Evolutionary conservation across 2,329 filamentous ascomycete genomes (phyloP), one percentile per base, ranked within the genome.

Genomic region (Dothideomycetes sp.): DNA sequence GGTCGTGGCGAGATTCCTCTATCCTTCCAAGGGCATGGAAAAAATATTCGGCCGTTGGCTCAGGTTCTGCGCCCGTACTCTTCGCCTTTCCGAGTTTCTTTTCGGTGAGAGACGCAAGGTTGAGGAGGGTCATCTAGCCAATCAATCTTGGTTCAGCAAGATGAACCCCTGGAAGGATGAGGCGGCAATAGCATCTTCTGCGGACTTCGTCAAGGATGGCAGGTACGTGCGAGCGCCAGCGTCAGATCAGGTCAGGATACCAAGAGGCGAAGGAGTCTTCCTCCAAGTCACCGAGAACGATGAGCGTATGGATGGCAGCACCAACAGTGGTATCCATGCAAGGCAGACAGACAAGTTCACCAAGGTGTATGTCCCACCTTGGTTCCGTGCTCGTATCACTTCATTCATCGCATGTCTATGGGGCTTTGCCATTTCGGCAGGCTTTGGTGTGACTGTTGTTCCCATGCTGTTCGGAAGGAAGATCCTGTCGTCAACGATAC

Each of bases 21-120:
- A 83, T 56, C 88, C 89, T 2, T 86, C 84, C 37, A 83, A 94
- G 55, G 82, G 78, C 1, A 68, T 98, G 3, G 83, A 94, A 51
- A 69, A 73, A 41, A 81, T 95, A 70, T 98, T 94, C 58, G 80
- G 79, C 6, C 96, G 89, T 89, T 98, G 91, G 86, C 94, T 98
- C 65, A 80, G 82, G 50, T 78, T 76, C 52, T 94, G 88, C 57
- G 91, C 88, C 10, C 74, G 84, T 36, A 67, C 71, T 28, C 68
- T 98, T 38, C 77, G 89, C 16, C 69, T 98, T 24, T 93, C 86
- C 1, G 84, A 88, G 65, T 98, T 98, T 59, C 74, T 98, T 29
- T 96, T 98, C 56, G 86, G 84, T 11, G 83, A 94, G 51, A 76
- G 85, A 44, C 72, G 73, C 19, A 67, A 76, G 16, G 85, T 94